Conservation (phyloP, 2,329 filamentous ascomycete genomes). For the Trichoderma sp. region DNA sequence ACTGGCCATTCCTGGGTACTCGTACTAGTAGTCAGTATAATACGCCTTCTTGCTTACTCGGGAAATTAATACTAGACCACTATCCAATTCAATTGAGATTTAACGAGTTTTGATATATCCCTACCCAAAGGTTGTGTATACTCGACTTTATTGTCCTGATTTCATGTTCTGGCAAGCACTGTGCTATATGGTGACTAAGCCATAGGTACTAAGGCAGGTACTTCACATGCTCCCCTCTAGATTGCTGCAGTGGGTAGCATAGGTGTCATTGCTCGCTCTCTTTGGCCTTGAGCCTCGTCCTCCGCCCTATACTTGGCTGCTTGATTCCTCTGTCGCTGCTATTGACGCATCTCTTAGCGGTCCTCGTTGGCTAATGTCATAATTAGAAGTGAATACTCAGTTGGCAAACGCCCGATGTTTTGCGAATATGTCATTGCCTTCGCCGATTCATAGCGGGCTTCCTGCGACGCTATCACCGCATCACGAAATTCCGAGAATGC, state of each 20-base stretch:
- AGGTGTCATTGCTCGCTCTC: slow-evolving; percentile 22
- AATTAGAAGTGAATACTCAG: neutral
- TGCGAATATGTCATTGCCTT: slow-evolving; percentile 18
- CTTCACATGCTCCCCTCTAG: slow-evolving; percentile 21
- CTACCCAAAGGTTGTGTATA: neutral
- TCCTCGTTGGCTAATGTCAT: neutral
- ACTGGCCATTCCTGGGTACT: too few species aligned
- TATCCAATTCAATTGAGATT: neutral
- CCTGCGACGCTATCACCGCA: slow-evolving; percentile 3
- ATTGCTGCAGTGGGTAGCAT: slow-evolving; percentile 12
- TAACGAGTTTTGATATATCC: neutral
- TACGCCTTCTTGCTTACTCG: too few species aligned
- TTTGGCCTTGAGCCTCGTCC: neutral
- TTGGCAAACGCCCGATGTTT: slow-evolving; percentile 12
- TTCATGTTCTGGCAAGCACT: neutral
- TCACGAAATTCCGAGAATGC: slow-evolving; percentile 52
- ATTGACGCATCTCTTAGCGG: neutral
- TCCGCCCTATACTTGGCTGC: neutral
- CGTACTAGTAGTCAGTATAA: too few species aligned
- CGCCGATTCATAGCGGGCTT: slow-evolving; percentile 15
- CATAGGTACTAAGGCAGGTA: neutral
- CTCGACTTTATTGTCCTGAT: neutral
- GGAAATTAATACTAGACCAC: too few species aligned
- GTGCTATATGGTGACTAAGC: slow-evolving; percentile 18
- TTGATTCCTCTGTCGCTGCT: neutral